Base-by-base conservation (phyloP, 495 filamentous ascomycete species). In the Hypoxylon cercidicola region DNA sequence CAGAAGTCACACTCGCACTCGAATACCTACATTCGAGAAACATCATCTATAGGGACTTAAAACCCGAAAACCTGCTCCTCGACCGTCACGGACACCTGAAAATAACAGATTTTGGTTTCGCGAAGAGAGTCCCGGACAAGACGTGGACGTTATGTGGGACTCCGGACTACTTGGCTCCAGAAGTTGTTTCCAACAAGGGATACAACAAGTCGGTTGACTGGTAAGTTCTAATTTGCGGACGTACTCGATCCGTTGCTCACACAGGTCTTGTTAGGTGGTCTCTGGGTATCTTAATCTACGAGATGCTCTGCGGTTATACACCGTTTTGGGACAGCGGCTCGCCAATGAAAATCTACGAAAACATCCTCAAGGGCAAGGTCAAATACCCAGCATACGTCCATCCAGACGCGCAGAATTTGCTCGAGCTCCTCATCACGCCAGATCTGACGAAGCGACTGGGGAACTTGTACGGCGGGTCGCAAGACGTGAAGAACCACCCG, bases 191-290 rank as follows among this genome's bases (percentile, higher is more conserved):
- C 18, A 95, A 91, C 64, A 98, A 98, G 80, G 95, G 95, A 25
- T 99, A 99, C 78, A 98, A 98, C 78, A 98, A 98, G 77, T 97
- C 93, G 4, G 95, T 99, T 7, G 95, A 99, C 74, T 99, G 95
- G 95, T 98, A 81, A 79, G 91, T 75, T 41, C 35, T 34, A 34
- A 41, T 43, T 50, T 39, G 37, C 15, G 28, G 4, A 11, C 25
- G 16, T 21, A 10, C 32, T 34, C 56, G 50, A 20, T 47, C 23
- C 15, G 32, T 55, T 48, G 39, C 56, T 64, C 37, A 60, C 55
- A 23, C 12, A 34, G 20, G 21, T 55, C n/a, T 28, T 37, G 11
- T 20, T 64, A 97, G 94, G 94, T 99, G 95, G 95, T 97, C 94
- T 40, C 80, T 99, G 43, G 95, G 95, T 39, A 98, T 99, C 77